These are phyloP conservation scores for Penicillium decumbens DNA, from an alignment of 2,329 filamentous ascomycete genomes.

Conservation along the genomic window DNA sequence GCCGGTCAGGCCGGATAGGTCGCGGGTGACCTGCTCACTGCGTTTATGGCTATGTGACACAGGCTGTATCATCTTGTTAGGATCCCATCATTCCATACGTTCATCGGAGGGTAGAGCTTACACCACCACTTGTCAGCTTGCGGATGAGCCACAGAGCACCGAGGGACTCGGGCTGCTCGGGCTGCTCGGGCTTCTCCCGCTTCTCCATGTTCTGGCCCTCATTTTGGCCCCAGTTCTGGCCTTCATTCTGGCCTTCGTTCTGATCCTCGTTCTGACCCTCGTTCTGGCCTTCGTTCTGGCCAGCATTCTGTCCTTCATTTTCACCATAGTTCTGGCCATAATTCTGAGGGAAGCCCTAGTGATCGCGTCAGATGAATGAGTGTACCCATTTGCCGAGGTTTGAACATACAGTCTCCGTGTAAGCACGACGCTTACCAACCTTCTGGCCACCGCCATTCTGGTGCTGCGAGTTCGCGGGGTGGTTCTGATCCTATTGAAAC, in stretches of 20 bases:
- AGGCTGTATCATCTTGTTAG: slow-evolving; percentile 3
- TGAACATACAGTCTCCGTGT: background rate
- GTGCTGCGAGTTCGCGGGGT: slow-evolving; percentile 2
- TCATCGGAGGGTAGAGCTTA: background rate
- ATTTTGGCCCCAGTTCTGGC: background rate
- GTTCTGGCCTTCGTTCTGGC: slow-evolving; percentile 7
- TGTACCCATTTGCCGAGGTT: background rate
- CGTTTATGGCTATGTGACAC: slow-evolving; percentile 10
- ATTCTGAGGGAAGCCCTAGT: slow-evolving; percentile 3
- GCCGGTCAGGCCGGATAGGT: background rate
- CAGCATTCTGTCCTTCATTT: background rate
- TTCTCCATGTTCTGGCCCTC: slow-evolving; percentile 3
- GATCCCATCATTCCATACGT: background rate
- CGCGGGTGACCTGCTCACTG: no score
- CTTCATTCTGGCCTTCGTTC: slow-evolving; percentile 2
- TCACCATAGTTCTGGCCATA: slow-evolving; percentile 8
- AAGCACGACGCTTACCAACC: background rate
- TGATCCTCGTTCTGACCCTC: slow-evolving; percentile 5
- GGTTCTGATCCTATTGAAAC: slow-evolving; percentile 6
- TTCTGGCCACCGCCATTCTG: slow-evolving; percentile 1
- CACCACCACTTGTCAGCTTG: slow-evolving; percentile 11
- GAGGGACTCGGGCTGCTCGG: background rate
- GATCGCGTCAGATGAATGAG: background rate
- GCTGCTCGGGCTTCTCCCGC: background rate
- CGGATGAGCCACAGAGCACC: slow-evolving; percentile 5